Evolutionary conservation across 2,329 filamentous ascomycete genomes (phyloP), one percentile per base, ranked within the genome.

Genomic region (Fusarium scirpi): DNA sequence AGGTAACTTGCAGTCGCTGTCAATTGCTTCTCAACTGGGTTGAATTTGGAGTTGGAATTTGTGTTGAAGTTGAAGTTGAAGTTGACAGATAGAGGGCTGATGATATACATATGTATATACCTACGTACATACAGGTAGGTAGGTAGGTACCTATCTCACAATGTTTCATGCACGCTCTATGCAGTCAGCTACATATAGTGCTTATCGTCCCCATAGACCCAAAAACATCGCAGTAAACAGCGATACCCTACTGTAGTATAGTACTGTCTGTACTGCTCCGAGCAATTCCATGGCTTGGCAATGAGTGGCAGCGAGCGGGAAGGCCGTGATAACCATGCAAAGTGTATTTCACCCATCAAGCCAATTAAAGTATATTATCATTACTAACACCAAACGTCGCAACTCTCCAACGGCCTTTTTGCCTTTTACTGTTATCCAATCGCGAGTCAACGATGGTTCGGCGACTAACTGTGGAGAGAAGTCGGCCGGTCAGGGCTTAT

Each of bases 1-100:
- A 73, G 70, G 46, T 38, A 38, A 66, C 44, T 53, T 53, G n/a
- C 46, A 57, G 70, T n/a, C n/a, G n/a, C 60, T 65, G 34, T 49
- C 10, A 40, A 43, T 18, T 45, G 48, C 45, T 20, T 44, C 16
- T 22, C 44, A 29, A 11, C 24, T 15, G 22, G 18, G 44, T 57
- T 18, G 25, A 40, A 46, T 20, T 32, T 25, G 29, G 16, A 34
- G 16, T 18, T 34, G 32, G 5, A 32, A 46, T 24, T 32, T 24
- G 34, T 44, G 45, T 16, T 44, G 48, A 40, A 34, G 27, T 32
- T 55, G 38, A 29, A 24, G 20, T 44, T 30, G 20, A 32, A 22
- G 20, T 38, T 30, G 22, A 38, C 34, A 38, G 18, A 38, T 34
- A 40, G 30, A 29, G 10, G 18, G 22, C 15, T 38, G 10, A 25